Evolutionary conservation across 768 basidiomycete genomes (phyloP).

Genomic region (Collybia mongolica): DNA sequence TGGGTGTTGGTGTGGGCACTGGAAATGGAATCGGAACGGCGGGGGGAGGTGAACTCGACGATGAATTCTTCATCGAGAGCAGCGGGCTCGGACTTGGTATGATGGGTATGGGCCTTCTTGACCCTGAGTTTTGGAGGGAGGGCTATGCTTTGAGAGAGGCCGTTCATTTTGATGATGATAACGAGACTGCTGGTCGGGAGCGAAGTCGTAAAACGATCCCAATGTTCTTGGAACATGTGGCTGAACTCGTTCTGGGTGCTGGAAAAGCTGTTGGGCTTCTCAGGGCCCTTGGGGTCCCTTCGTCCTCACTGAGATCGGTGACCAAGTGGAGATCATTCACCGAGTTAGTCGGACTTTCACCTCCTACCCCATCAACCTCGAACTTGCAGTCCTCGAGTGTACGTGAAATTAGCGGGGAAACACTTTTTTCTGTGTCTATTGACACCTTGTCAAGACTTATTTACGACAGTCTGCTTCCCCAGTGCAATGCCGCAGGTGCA

Average conservation of each 20-base stretch:
- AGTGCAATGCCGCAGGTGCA: conserved; percentile 50
- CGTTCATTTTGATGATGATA: conserved; percentile 22
- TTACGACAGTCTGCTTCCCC: conserved; percentile 60
- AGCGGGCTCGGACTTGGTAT: conserved; percentile 56
- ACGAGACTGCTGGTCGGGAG: conserved; percentile 5
- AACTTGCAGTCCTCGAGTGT: not conserved
- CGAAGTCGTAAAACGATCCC: conserved; percentile 42
- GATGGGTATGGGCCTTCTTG: conserved; percentile 49
- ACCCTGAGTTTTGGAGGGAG: conserved; percentile 80
- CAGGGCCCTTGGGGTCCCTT: conserved; percentile 50
- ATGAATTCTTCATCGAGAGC: conserved; percentile 81
- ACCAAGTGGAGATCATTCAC: conserved; percentile 42
- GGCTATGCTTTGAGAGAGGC: conserved; percentile 60
- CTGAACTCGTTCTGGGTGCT: conserved; percentile 56
- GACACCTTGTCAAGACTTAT: conserved; percentile 62
- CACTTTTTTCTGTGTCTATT: conserved; percentile 50
- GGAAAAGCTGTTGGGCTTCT: conserved; percentile 80
- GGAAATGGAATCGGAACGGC: conserved; percentile 24
- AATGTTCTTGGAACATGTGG: conserved; percentile 59
- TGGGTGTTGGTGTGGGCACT: conserved; percentile 32
- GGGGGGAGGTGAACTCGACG: conserved; percentile 44
- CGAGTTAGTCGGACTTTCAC: conserved; percentile 28
- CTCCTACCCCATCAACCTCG: conserved; percentile 14
- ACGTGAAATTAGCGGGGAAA: conserved; percentile 11
- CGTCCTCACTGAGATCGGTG: conserved; percentile 19